A percentile compares a stretch with the other conserved stretches of the same genome.
These are phyloP conservation scores for Bretschneidera sinensis DNA, from an alignment of 345 rosid species.

Conservation along the genomic window DNA sequence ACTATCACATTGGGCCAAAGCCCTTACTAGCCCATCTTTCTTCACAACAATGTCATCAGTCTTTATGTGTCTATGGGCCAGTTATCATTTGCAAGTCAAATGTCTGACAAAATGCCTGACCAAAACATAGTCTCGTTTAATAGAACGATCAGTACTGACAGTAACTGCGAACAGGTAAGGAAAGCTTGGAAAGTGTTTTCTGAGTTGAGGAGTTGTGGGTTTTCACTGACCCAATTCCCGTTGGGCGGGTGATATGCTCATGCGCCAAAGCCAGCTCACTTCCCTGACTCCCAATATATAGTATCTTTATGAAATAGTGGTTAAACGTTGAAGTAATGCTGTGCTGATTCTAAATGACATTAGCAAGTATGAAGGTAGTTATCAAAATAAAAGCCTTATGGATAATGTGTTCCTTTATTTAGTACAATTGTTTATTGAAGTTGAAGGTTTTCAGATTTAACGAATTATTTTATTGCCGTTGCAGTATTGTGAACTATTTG, in stretches of 20 bases:
- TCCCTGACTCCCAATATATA: too few relatives aligned
- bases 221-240: conserved; percentile 45
- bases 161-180: conserved; percentile 33
- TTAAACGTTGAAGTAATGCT: too few relatives aligned
- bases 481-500: too few relatives aligned
- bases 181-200: conserved; percentile 42
- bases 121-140: conserved; percentile 62
- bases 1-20: conserved; percentile 37
- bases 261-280: too few relatives aligned
- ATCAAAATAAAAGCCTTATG: too few relatives aligned
- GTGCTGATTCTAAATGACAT: too few relatives aligned
- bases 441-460: too few relatives aligned
- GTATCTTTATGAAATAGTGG: too few relatives aligned
- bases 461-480: too few relatives aligned
- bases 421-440: too few relatives aligned
- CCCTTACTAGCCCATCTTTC: conserved; percentile 41
- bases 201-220: conserved; percentile 46
- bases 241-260: conserved; percentile 51
- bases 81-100: conserved; percentile 34
- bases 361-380: too few relatives aligned
- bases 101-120: conserved; percentile 64
- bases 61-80: conserved; percentile 31
- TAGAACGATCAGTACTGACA: conserved; percentile 42
- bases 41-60: conserved; percentile 53
- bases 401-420: too few relatives aligned